Base-by-base conservation (phyloP, 495 filamentous ascomycete genomes). In the Xylaria venustula region DNA sequence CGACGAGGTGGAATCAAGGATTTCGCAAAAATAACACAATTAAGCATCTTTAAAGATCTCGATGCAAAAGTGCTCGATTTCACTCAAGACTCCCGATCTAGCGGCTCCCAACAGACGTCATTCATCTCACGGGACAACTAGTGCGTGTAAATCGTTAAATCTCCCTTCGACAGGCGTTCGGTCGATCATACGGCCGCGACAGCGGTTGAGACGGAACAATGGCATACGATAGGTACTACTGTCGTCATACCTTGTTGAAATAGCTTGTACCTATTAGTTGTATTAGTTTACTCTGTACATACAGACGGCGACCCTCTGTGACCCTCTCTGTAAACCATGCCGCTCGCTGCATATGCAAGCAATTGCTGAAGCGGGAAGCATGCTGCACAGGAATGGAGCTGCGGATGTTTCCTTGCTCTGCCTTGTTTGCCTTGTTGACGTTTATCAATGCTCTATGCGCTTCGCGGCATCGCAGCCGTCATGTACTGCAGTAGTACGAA, bases 331-430 rank as follows among this genome's bases (percentile, higher is more conserved):
- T 34, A 34, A 37, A 30, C 57, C 28, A 53, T 40, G 11, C 36
- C 28, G 58, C 32, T 50, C 22, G 30, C 11, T 53, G 48, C 48
- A 60, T 44, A 60, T 60, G 57, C 57, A 60, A 51, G 47, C 48
- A 52, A 60, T 60, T 53, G 55, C 36, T 58, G 46, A 55, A n/a
- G 45, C 53, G 53, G 53, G 40, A 55, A 55, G 23, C 53, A 14
- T 44, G 4, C 17, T 47, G 44, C 44, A 26, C 44, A 47, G 23
- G 11, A 23, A 47, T 26, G 44, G 44, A 47, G 44, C 20, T 47
- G 11, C 5, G 23, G 7, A 22, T 20, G 2, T 4, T 47, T 8
- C 17, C 23, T 37, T 48, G 54, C 26, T 37, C 22, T 34, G 30
- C 30, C 15, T 23, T 40, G 19, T 26, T 40, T 49, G 28, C 42